Base-by-base conservation (phyloP, 306 rosid species). In the Betula pendula region DNA sequence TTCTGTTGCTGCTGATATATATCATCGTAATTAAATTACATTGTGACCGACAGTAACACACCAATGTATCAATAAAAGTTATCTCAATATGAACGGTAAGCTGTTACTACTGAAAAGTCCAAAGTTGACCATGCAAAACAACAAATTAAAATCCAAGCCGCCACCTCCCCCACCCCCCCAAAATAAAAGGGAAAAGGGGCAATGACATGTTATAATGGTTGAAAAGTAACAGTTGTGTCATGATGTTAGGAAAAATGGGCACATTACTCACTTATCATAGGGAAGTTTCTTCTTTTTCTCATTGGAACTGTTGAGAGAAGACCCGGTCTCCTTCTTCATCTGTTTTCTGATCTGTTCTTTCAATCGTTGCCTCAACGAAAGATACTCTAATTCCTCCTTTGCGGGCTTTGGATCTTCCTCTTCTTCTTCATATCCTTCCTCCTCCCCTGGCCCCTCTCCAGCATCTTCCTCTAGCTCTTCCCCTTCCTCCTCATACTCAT, bases 371-470 rank as follows among this genome's bases (percentile, higher is more conserved):
- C 97, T 92, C 85, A 86, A 79, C 74, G 76, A 93, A 75, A 94
- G 97, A 71, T 85, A 92, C 15, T 88, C 90, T 72, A 82, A 13
- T 83, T 86, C 94, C 72, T 91, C 98, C 80, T 87, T 87, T 5
- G 93, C 84, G 6, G 89, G 96, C 72, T 85, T 87, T 20, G 51
- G 91, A 72, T 85, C 90, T 73, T 82, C 85, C 68, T 75, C 91
- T 50, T 78, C 87, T 2, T 88, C 68, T 22, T 85, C 88, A 2
- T 77, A 90, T 68, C 78, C 93, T 70, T 56, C 94, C 27, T 82
- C 90, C n/a, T 83, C 90, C 38, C 77, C 90, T 16, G 81, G 89
- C 38, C 77, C 90, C 24, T 86, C 84, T 40, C 56, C 90, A 42
- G 45, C 27, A 66, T 66, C 47, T 38, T 86, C 77, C 76, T 72